Percentiles rank a stretch among this genome's conserved stretches.
Evolutionary conservation across 116 monocot species (phyloP).

Genomic region (Zostera marina): DNA sequence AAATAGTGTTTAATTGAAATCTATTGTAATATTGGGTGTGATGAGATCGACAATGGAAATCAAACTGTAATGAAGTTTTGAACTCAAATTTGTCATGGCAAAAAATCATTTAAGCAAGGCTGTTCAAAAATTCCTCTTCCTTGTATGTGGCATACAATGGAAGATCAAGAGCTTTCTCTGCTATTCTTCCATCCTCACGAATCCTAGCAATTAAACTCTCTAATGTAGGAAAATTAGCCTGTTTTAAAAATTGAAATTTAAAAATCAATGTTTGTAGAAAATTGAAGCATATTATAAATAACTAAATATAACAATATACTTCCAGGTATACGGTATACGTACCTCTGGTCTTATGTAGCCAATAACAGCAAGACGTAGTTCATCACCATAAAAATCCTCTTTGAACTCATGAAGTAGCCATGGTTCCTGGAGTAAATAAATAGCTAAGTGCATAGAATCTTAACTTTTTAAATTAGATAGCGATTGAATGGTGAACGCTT

Average conservation of each 20-base stretch:
- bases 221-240: slow-evolving; percentile 87
- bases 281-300: not conserved
- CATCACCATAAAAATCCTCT: slow-evolving; percentile 91
- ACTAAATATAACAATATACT: not conserved
- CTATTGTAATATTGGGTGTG: too few relatives aligned
- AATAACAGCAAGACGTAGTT: slow-evolving; percentile 65
- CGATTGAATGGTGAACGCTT: too few relatives aligned
- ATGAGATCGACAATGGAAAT: too few relatives aligned
- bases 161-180: slow-evolving; percentile 75
- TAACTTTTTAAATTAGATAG: too few relatives aligned
- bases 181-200: slow-evolving; percentile 69
- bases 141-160: slow-evolving; percentile 50
- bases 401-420: slow-evolving; percentile 84
- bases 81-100: too few relatives aligned
- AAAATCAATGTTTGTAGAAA: not conserved
- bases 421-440: slow-evolving; percentile 39
- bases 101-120: too few relatives aligned
- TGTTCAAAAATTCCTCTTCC: slow-evolving; percentile 39
- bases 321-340: not conserved
- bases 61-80: too few relatives aligned
- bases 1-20: too few relatives aligned
- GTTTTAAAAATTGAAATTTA: not conserved
- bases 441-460: too few relatives aligned
- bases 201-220: slow-evolving; percentile 83
- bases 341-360: slow-evolving; percentile 96